Conservation (phyloP, 495 filamentous ascomycete genomes). For the Lasiosphaeriaceae sp. region DNA sequence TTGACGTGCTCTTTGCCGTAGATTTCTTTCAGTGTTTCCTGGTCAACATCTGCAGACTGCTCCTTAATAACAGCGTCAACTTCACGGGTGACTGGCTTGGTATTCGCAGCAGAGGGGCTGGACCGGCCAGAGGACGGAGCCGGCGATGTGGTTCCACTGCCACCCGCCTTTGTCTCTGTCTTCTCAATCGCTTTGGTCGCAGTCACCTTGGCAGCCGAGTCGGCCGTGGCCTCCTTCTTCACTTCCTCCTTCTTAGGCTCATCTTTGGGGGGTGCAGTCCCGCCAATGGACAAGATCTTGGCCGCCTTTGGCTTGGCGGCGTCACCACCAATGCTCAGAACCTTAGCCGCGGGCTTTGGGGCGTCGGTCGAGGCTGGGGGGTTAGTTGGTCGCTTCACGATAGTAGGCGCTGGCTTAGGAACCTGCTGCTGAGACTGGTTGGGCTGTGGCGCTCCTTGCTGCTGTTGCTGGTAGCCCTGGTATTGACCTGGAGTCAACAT, state of each 20-base stretch:
- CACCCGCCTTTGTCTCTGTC: slow-evolving; percentile 64
- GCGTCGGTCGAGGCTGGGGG: slow-evolving; percentile 39
- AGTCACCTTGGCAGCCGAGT: slow-evolving; percentile 55
- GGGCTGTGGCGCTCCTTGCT: slow-evolving; percentile 30
- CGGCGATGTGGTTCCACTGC: slow-evolving; percentile 71
- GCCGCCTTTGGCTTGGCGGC: slow-evolving; percentile 59
- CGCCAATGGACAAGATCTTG: slow-evolving; percentile 57
- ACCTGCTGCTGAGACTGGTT: slow-evolving; percentile 54
- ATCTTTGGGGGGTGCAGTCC: slow-evolving; percentile 35
- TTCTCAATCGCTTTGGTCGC: slow-evolving; percentile 76
- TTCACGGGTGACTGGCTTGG: slow-evolving; percentile 57
- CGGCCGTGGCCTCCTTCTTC: slow-evolving; percentile 42
- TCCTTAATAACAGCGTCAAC: slow-evolving; percentile 82
- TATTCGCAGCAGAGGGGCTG: slow-evolving; percentile 60
- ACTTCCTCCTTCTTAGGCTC: slow-evolving; percentile 31
- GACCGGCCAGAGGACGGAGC: slow-evolving; percentile 73
- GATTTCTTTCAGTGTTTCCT: slow-evolving; percentile 86
- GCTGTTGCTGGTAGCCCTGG: slow-evolving; percentile 42
- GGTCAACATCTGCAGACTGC: slow-evolving; percentile 86
- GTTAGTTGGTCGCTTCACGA: slow-evolving; percentile 60
- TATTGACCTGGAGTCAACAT: slow-evolving; percentile 40
- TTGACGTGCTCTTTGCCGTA: slow-evolving; percentile 99
- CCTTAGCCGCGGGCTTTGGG: slow-evolving; percentile 47
- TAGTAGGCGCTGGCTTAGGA: slow-evolving; percentile 57
- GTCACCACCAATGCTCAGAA: slow-evolving; percentile 48